Base-by-base conservation (phyloP, 2,329 filamentous ascomycete species). In the Aspergillus novoparasiticus region DNA sequence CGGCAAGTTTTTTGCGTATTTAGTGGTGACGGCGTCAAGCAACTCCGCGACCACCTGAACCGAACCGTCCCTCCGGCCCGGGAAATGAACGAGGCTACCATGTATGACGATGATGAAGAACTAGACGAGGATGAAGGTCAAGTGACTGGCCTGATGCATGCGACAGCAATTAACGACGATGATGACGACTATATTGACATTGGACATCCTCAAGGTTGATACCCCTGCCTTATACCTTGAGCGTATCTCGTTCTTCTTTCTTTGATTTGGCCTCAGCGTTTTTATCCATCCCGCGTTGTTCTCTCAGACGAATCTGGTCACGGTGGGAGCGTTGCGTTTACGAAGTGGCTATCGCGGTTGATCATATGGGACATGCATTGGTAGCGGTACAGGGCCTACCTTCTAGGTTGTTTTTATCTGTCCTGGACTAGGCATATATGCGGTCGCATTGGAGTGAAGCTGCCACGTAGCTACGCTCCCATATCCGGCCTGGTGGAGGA, bases 1-100 rank as follows among this genome's bases (percentile, higher is more conserved):
- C 89, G 95, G 66, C 90, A 94, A 58, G 93, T 98, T 9, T 99
- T 99, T 76, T 99, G 95, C 74, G 95, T 99, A 59, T 99, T 99
- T 78, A 97, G 94, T 1, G 94, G 95, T 6, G 85, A 87, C 30
- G 94, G 94, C 60, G 94, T 99, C 2, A 82, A 83, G 48, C 86
- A 87, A 46, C 86, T 99, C 30, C 90, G 94, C 48, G 85, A 89
- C 32, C 91, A 93, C 73, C 84, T 99, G 45, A 96, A 93, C 57
- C 69, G 66, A 68, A 78, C 79, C 12, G 75, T 78, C 45, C 64
- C 69, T 32, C 62, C 70, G 50, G 70, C 65, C 34, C 74, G 69
- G 43, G 75, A 76, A 43, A 69, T 72, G 64, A 74, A 71, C 12
- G 78, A 79, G 64, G 76, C 75, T 50, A 80, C 78, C 39, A 80